These are phyloP conservation scores for Mycena epipterygia DNA, from an alignment of 768 basidiomycete species.

Conservation along the genomic window DNA sequence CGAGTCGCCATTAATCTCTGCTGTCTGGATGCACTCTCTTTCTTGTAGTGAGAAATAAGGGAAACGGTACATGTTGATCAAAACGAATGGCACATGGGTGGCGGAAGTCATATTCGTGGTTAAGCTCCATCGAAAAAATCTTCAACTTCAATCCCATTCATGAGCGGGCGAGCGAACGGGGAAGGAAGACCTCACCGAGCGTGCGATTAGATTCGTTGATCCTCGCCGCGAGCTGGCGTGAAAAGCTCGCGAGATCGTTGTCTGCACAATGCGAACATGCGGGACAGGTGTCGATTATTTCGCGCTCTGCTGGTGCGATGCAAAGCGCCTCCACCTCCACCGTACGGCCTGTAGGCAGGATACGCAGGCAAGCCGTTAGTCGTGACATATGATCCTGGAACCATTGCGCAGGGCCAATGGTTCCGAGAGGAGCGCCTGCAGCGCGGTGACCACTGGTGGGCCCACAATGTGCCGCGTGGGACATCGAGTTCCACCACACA, in stretches of 20 bases:
- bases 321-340: not conserved
- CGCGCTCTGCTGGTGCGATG: not conserved
- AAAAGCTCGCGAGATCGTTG: not conserved
- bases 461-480: not conserved
- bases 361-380: not conserved
- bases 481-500: not conserved
- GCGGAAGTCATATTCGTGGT: too few relatives aligned
- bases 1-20: too few relatives aligned
- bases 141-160: too few relatives aligned
- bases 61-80: too few relatives aligned
- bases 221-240: not conserved
- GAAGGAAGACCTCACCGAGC: too few relatives aligned
- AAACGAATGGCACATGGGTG: too few relatives aligned
- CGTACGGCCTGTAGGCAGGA: not conserved
- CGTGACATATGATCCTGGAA: not conserved
- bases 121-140: too few relatives aligned
- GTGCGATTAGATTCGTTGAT: not conserved
- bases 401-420: not conserved
- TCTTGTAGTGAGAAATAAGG: too few relatives aligned
- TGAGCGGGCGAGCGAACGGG: too few relatives aligned
- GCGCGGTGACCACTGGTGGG: not conserved
- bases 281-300: not conserved
- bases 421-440: too few relatives aligned
- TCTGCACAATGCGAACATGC: not conserved
- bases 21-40: too few relatives aligned